Conservation (phyloP, 495 filamentous ascomycete species). For the Tirmania nivea region DNA sequence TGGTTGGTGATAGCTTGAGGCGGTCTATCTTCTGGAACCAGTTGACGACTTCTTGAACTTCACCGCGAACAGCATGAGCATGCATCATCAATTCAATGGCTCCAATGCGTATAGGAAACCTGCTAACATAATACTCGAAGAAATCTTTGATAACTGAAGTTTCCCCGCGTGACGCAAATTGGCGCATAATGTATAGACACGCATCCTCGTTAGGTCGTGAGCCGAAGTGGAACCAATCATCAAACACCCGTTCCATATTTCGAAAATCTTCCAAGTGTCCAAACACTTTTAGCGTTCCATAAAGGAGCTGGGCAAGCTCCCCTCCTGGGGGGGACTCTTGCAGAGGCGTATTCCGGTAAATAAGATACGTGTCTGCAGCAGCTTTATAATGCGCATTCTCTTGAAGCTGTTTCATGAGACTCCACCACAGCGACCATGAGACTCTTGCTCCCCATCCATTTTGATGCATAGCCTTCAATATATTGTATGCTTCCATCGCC, state of each 20-base stretch:
- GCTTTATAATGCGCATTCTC: slow-evolving; percentile 3
- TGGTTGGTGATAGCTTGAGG: slow-evolving; percentile 31
- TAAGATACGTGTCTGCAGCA: slow-evolving; percentile 9
- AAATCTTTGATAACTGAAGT: slow-evolving; percentile 31
- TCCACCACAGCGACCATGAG: background rate
- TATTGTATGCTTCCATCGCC: background rate
- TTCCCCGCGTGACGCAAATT: slow-evolving; percentile 34
- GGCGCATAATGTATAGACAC: slow-evolving; percentile 28
- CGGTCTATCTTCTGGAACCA: slow-evolving; percentile 37
- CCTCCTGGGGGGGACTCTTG: slow-evolving; percentile 11
- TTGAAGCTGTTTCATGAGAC: slow-evolving; percentile 3
- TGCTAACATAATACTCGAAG: slow-evolving; percentile 33
- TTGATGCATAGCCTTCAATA: background rate
- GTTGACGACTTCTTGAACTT: slow-evolving; percentile 29
- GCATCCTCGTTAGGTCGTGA: slow-evolving; percentile 21
- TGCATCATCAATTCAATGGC: slow-evolving; percentile 16
- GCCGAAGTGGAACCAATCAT: slow-evolving; percentile 30
- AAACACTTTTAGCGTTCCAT: slow-evolving; percentile 25
- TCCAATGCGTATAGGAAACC: slow-evolving; percentile 16
- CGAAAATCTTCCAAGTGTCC: slow-evolving; percentile 20
- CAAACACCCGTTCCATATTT: slow-evolving; percentile 30
- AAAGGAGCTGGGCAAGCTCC: slow-evolving; percentile 14
- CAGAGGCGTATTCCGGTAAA: slow-evolving; percentile 12
- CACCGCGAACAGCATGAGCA: slow-evolving; percentile 33
- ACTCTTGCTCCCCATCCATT: background rate